These are phyloP conservation scores for Calonectria pseudoturangicola DNA, from an alignment of 2,329 filamentous ascomycete species.

Conservation along the genomic window DNA sequence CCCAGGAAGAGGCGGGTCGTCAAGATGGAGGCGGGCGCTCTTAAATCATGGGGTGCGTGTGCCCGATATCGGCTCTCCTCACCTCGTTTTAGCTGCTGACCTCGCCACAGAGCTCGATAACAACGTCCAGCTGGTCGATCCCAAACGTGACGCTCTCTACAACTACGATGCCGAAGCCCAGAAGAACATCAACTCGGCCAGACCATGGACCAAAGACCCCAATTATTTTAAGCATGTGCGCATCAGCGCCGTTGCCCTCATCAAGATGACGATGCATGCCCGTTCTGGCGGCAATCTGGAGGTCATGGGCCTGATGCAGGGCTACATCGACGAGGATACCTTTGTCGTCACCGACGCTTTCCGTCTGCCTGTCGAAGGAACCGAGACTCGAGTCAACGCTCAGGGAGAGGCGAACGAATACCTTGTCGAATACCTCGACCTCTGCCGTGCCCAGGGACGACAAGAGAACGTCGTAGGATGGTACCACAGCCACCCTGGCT, in stretches of 20 bases:
- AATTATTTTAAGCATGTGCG: constrained; percentile 95
- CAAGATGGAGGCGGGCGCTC: constrained; percentile 57
- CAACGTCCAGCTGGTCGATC: constrained; percentile 87
- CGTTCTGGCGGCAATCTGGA: constrained; percentile 94
- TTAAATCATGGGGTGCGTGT: constrained; percentile 56
- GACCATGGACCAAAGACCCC: constrained; percentile 86
- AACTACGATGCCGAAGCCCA: constrained; percentile 83
- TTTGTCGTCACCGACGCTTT: constrained; percentile 97
- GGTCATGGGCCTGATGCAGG: constrained; percentile 99
- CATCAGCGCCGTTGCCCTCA: constrained; percentile 92
- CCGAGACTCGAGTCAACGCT: constrained; percentile 98
- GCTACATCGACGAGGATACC: constrained; percentile 88
- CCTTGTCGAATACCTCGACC: constrained; percentile 88
- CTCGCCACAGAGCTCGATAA: constrained; percentile 86
- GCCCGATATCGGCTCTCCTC: neutral
- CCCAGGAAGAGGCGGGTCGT: constrained; percentile 41
- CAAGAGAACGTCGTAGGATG: constrained; percentile 96
- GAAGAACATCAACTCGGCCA: constrained; percentile 76
- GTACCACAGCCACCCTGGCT: constrained; percentile 98
- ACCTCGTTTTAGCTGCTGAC: constrained; percentile 33
- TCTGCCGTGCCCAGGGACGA: constrained; percentile 84
- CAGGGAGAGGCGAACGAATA: constrained; percentile 98
- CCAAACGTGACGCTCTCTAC: constrained; percentile 93
- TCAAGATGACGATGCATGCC: constrained; percentile 99
- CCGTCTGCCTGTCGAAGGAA: constrained; percentile 94